Evolutionary conservation across 2,329 filamentous ascomycete genomes (phyloP), one percentile per base, ranked within the genome.

Genomic region (Zarea fungicola): DNA sequence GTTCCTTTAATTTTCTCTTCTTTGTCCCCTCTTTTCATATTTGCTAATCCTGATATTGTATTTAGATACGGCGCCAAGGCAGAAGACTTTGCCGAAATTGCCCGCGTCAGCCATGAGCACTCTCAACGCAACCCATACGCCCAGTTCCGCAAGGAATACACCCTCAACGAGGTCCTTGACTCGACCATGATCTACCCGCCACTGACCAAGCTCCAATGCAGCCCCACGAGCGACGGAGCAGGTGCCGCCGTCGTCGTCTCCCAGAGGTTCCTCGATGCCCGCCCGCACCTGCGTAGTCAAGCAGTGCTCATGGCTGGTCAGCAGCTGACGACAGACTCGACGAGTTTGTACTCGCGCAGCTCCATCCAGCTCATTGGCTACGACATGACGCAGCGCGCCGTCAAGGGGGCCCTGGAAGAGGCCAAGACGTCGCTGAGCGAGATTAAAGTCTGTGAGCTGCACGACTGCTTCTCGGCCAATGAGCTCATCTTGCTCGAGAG

Each of bases 181-280:
- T 73, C 88, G 0, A 75, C 88, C 52, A 87, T 83, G 77, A 88
- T 97, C 67, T 83, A 89, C 71, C 81, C 81, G 55, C 92, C 92
- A 10, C 77, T 97, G 46, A 97, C 93, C 49, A 97, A 96, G 71
- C 83, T 97, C 16, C 93, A 97, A 72, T 97, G 92, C 78, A 96
- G 92, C 70, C 92, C 93, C 1, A 97, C 92, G 1, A 95, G 89
- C 0, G 93, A 97, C 67, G 92, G 92, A 41, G 88, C 85, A 35
- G 92, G 90, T 0, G 90, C 93, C 1, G 89, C 88, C 11, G 84
- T 97, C 29, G 73, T 97, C 42, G 90, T 96, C 47, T 95, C 89
- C 0, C 85, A 96, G 69, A 78, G 77, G 40, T 97, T 96, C 77
- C 80, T 97, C 47, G 86, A 92, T 60, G 84, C 85, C 6, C 80